phyloP scores from a whole-genome alignment of 176 grass and related monocot genomes.

The Carex cristatella region DNA sequence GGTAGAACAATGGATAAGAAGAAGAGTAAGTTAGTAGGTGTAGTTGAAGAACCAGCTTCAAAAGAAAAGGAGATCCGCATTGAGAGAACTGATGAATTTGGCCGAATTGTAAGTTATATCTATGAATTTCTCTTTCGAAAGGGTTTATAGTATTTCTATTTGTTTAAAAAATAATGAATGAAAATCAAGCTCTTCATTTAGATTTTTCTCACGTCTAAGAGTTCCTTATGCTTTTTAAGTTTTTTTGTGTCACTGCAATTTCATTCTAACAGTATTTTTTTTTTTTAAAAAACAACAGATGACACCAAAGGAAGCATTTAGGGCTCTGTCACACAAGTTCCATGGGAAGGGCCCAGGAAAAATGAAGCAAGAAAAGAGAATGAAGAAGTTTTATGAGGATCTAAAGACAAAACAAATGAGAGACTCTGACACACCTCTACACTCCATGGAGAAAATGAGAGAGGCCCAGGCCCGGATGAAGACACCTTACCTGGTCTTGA shows the following conservation, averaged over 20 bases:
- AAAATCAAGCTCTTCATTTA: background rate
- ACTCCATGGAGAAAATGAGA: constrained; percentile 81
- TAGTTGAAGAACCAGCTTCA: constrained; percentile 46
- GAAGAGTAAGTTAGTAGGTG: constrained; percentile 76
- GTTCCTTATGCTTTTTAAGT: background rate
- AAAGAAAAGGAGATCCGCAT: constrained; percentile 70
- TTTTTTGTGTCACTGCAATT: background rate
- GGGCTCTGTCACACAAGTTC: constrained; percentile 80
- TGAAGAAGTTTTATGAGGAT: constrained; percentile 78
- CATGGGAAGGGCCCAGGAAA: constrained; percentile 91
- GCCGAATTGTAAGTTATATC: constrained; percentile 61
- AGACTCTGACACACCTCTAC: constrained; percentile 66
- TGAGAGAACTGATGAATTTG: constrained; percentile 83
- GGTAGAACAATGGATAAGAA: constrained; percentile 90
- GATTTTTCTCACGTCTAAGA: background rate
- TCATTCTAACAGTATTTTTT: background rate
- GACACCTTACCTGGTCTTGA: constrained; percentile 82
- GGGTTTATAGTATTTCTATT: background rate
- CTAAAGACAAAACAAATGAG: constrained; percentile 80
- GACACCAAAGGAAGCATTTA: constrained; percentile 89
- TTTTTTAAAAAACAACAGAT: constrained; percentile 30
- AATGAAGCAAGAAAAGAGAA: constrained; percentile 82
- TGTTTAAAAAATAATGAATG: background rate
- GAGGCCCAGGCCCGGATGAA: constrained; percentile 67
- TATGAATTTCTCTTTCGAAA: background rate